Evolutionary conservation across 2,329 filamentous ascomycete genomes (phyloP), one percentile per base, ranked within the genome.

Genomic region (Coleophoma eucalyptorum): DNA sequence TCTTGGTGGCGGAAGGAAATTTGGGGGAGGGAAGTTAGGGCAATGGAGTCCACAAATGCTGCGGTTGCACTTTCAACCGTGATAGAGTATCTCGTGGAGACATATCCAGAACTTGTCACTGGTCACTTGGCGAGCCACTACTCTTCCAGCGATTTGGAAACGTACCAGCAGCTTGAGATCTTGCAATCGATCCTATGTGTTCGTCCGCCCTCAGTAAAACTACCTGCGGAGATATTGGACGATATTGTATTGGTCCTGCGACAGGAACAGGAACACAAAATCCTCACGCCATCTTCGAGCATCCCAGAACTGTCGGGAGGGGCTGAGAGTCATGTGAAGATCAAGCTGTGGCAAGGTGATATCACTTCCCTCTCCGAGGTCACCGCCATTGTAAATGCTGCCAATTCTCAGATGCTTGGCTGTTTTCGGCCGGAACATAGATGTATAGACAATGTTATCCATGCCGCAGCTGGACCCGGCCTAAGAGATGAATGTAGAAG

Each of bases 361-460:
- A 69, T 69, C 43, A 69, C 67, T 8, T 58, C 62, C 0, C 55
- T 69, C 11, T 50, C 54, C 0, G 59, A 62, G 26, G 58, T 65
- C 15, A 67, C 64, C 1, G 66, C 66, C 7, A 67, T 70, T 46
- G 63, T 63, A 11, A 69, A 70, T 44, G 67, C 67, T 10, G 67
- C 66, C 13, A 69, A 69, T 48, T 57, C 61, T 4, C 60, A 59
- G 11, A 57, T 68, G 51, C 59, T 69, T 2, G 68, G 67, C 0
- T 70, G 67, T 53, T 69, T 69, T 50, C 60, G 62, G 47, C 64
- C 66, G 1, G 53, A 48, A 1, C 67, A 68, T 44, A 58, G 53
- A 16, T 69, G 67, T 46, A 69, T 69, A 46, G 67, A 69, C 53
- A 68, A 69, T 45, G 60, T 64, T 1, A 69, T 69, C 40, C 66